Evolutionary conservation across 2,329 filamentous ascomycete genomes (phyloP).

Genomic region (Zopfia rhizophila): DNA sequence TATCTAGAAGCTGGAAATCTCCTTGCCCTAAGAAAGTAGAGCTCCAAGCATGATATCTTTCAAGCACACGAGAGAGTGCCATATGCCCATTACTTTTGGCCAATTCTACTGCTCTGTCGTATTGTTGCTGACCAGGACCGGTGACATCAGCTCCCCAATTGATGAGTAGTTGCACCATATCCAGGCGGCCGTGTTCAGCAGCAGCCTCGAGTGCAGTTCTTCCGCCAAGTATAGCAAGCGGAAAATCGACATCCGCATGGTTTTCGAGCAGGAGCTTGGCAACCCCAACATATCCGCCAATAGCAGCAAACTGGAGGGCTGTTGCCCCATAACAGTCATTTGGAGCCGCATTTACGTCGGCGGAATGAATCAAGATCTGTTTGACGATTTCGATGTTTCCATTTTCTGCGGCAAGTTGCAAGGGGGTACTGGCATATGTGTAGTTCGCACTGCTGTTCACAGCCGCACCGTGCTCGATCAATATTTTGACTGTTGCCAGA

Average conservation of each 20-base stretch:
- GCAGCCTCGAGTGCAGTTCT: conserved; percentile 25
- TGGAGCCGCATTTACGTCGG: too few relatives aligned
- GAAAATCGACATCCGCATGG: conserved; percentile 6
- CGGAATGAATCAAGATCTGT: too few relatives aligned
- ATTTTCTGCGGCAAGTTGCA: conserved; percentile 6
- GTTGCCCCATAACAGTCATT: too few relatives aligned
- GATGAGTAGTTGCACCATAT: conserved; percentile 22
- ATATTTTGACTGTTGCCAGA: conserved; percentile 1
- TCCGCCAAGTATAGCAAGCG: too few relatives aligned
- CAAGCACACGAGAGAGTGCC: too few relatives aligned
- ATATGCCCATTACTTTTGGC: conserved; percentile 23
- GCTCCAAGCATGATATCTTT: too few relatives aligned
- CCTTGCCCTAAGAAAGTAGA: too few relatives aligned
- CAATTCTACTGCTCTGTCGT: conserved; percentile 13
- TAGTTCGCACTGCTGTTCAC: not conserved
- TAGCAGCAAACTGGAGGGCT: conserved; percentile 25
- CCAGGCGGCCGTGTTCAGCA: conserved; percentile 23
- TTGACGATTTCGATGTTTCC: conserved; percentile 3
- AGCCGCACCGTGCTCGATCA: not conserved
- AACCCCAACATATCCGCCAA: conserved; percentile 14
- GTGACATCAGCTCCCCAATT: conserved; percentile 20
- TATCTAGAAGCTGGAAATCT: too few relatives aligned
- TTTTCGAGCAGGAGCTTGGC: conserved; percentile 15
- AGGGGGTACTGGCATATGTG: too few relatives aligned
- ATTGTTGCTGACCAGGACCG: conserved; percentile 20